phyloP scores from a whole-genome alignment of 2,329 filamentous ascomycete genomes.

The Fusarium keratoplasticum region DNA sequence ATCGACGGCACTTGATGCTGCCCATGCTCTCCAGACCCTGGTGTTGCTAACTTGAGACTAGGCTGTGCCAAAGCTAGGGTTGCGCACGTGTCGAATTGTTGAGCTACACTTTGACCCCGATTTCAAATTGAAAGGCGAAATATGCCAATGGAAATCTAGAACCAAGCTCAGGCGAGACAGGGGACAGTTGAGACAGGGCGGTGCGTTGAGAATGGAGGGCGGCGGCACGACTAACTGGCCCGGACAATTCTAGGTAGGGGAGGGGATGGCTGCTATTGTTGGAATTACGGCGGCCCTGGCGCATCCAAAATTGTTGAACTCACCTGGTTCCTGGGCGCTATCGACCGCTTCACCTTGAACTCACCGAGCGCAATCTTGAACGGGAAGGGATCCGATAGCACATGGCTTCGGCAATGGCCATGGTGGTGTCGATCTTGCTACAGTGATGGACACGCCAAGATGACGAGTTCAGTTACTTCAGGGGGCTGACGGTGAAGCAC shows the following conservation, averaged over 20 bases:
- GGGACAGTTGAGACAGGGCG: constrained; percentile 8
- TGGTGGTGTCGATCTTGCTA: background rate
- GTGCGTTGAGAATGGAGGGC: constrained; percentile 2
- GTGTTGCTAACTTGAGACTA: background rate
- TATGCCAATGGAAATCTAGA: constrained; percentile 13
- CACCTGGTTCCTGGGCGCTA: constrained; percentile 7
- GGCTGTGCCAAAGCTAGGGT: constrained; percentile 25
- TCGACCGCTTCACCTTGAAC: constrained; percentile 31
- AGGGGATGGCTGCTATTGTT: constrained; percentile 36
- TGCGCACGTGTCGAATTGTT: constrained; percentile 31
- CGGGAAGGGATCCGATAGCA: constrained; percentile 3
- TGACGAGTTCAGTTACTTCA: constrained; percentile 17
- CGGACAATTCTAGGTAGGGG: background rate
- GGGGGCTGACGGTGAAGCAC: constrained; percentile 9
- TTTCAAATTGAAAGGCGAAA: constrained; percentile 13
- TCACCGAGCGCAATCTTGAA: constrained; percentile 29
- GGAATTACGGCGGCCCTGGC: constrained; percentile 24
- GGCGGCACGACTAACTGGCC: background rate
- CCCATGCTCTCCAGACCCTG: background rate
- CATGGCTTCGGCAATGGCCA: background rate
- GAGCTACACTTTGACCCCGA: constrained; percentile 15
- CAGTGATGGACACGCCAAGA: background rate
- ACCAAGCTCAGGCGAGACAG: constrained; percentile 10
- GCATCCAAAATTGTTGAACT: constrained; percentile 38
- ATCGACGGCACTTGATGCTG: background rate